These are phyloP conservation scores for Jackrogersella multiformis DNA, from an alignment of 495 filamentous ascomycete genomes.

Conservation along the genomic window DNA sequence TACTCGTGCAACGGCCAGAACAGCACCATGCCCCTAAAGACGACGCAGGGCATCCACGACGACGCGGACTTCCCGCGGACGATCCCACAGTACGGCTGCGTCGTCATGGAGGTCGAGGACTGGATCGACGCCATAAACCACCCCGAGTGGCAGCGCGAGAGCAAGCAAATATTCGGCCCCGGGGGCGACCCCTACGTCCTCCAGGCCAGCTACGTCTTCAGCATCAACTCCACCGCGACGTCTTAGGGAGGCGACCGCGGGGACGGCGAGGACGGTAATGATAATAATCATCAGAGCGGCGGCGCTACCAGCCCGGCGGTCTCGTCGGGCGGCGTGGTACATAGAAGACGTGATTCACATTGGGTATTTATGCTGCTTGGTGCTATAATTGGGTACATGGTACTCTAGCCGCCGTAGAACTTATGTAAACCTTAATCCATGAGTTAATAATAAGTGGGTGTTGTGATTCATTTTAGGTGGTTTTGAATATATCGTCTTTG, in stretches of 20 bases:
- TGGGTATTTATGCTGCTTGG: slow-evolving; percentile 18
- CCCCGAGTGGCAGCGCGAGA: slow-evolving; percentile 74
- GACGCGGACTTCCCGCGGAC: slow-evolving; percentile 53
- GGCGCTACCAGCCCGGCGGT: not conserved
- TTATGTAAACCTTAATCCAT: slow-evolving; percentile 23
- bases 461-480: not conserved
- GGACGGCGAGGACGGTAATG: not conserved
- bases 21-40: slow-evolving; percentile 69
- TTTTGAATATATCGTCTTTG: not conserved
- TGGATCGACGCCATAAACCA: slow-evolving; percentile 87
- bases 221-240: slow-evolving; percentile 49
- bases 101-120: slow-evolving; percentile 74
- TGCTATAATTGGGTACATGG: not conserved
- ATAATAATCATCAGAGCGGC: not conserved
- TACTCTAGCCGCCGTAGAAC: slow-evolving; percentile 3
- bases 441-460: not conserved
- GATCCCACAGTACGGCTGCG: slow-evolving; percentile 73
- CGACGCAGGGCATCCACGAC: slow-evolving; percentile 66
- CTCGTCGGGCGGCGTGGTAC: slow-evolving; percentile 8
- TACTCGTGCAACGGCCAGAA: slow-evolving; percentile 79
- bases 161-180: slow-evolving; percentile 72
- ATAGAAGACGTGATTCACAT: not conserved
- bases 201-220: slow-evolving; percentile 72
- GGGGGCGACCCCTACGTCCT: slow-evolving; percentile 68
- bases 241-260: slow-evolving; percentile 30